Evolutionary conservation across 1,139 yeast species (phyloP).

Genomic region (Yamadazyma dendronema): DNA sequence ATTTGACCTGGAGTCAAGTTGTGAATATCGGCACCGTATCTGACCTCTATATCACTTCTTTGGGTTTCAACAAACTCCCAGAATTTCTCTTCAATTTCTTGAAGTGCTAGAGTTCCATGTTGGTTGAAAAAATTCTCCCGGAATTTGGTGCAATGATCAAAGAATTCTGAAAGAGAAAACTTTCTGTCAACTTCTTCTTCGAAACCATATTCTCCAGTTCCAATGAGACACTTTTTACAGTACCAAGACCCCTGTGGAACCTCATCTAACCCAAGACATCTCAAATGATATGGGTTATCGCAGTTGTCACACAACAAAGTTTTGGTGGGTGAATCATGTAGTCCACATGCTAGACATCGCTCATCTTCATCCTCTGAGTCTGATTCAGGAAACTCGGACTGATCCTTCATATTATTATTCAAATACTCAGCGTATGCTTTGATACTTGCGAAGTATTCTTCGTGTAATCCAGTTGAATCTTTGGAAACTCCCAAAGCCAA

Average conservation of each 20-base stretch:
- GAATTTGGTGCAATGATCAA: slow-evolving; percentile 55
- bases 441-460: slow-evolving; percentile 35
- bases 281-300: slow-evolving; percentile 62
- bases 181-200: slow-evolving; percentile 61
- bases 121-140: slow-evolving; percentile 31
- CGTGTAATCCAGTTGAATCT: slow-evolving; percentile 20
- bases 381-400: slow-evolving; percentile 20
- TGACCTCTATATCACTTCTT: slow-evolving; percentile 51
- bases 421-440: slow-evolving; percentile 47
- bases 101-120: slow-evolving; percentile 34
- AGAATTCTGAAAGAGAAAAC: slow-evolving; percentile 63
- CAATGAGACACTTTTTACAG: slow-evolving; percentile 79
- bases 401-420: slow-evolving; percentile 18
- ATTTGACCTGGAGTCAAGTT: slow-evolving; percentile 58
- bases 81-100: slow-evolving; percentile 52
- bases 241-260: slow-evolving; percentile 69
- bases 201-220: slow-evolving; percentile 88
- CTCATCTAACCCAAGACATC: slow-evolving; percentile 49
- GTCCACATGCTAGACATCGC: slow-evolving; percentile 53
- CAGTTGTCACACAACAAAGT: slow-evolving; percentile 74
- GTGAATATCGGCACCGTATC: slow-evolving; percentile 80
- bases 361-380: slow-evolving; percentile 36
- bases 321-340: slow-evolving; percentile 45
- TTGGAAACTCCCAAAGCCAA: slow-evolving; percentile 22
- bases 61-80: slow-evolving; percentile 55